phyloP scores from a whole-genome alignment of 306 rosid species.

The Sophora flavescens region DNA sequence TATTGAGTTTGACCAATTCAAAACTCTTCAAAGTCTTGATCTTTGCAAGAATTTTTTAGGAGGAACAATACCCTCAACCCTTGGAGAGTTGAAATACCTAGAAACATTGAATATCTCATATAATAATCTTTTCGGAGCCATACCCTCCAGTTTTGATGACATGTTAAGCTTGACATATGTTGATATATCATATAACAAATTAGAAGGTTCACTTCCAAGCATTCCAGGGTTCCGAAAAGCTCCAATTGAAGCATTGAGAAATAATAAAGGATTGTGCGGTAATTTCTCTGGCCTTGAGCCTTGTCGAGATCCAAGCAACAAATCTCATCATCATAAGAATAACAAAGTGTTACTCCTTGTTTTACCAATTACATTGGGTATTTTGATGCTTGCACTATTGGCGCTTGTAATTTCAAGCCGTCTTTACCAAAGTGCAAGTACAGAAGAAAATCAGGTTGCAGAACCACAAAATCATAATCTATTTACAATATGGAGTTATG shows the following conservation, averaged over 20 bases:
- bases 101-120: conserved; percentile 53
- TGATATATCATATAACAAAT: conserved; percentile 47
- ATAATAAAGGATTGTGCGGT: conserved; percentile 35
- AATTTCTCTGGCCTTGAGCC: conserved; percentile 20
- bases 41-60: conserved; percentile 42
- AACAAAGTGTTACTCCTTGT: conserved; percentile 1
- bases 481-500: conserved; percentile 39
- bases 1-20: conserved; percentile 7
- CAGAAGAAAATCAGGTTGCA: background rate
- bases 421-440: background rate
- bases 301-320: background rate
- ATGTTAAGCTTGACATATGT: conserved; percentile 48
- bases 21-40: conserved; percentile 47
- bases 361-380: conserved; percentile 2
- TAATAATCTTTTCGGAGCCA: conserved; percentile 46
- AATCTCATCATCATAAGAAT: background rate
- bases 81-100: conserved; percentile 38
- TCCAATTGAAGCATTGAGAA: conserved; percentile 6
- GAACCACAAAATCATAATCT: background rate
- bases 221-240: background rate
- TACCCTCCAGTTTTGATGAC: conserved; percentile 40
- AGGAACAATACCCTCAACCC: conserved; percentile 35
- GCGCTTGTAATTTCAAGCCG: background rate
- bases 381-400: background rate
- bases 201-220: conserved; percentile 36